Evolutionary conservation across 768 basidiomycete genomes (phyloP).

Genomic region (Pisolithus sp.): DNA sequence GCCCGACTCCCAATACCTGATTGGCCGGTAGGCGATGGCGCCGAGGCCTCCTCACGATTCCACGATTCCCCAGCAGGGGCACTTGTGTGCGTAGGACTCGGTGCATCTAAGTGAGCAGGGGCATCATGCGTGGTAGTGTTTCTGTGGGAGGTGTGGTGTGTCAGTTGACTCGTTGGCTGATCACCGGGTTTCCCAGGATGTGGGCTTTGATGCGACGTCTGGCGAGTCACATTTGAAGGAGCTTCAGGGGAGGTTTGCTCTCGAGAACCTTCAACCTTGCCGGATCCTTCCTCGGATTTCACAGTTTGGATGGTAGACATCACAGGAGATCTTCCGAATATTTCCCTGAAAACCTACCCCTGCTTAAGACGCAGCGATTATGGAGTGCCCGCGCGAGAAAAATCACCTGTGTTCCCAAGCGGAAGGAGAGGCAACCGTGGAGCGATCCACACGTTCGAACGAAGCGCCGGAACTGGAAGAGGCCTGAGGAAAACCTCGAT

Average conservation of each 20-base stretch:
- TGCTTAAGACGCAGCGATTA: too few relatives aligned
- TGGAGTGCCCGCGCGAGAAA: too few relatives aligned
- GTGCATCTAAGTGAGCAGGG: slow-evolving; percentile 24
- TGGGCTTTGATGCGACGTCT: slow-evolving; percentile 12
- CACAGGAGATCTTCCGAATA: too few relatives aligned
- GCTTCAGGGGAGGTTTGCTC: slow-evolving; percentile 1
- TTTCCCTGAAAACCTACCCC: too few relatives aligned
- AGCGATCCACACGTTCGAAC: too few relatives aligned
- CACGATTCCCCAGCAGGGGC: background rate
- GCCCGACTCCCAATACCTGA: slow-evolving; percentile 4
- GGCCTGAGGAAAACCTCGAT: too few relatives aligned
- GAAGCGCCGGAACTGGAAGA: too few relatives aligned
- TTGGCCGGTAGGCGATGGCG: slow-evolving; percentile 8
- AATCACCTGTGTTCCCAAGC: too few relatives aligned
- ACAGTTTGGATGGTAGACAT: too few relatives aligned
- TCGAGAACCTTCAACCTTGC: background rate
- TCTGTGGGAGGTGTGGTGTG: slow-evolving; percentile 4
- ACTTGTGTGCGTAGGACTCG: slow-evolving; percentile 11
- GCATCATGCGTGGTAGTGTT: background rate
- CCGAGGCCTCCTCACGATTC: background rate
- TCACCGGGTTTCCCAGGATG: slow-evolving; percentile 5
- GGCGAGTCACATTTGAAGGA: slow-evolving; percentile 11
- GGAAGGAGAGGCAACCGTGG: too few relatives aligned
- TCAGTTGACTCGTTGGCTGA: slow-evolving; percentile 13
- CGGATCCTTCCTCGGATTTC: too few relatives aligned